phyloP scores from a whole-genome alignment of 2,329 filamentous ascomycete genomes.

The Pseudogymnoascus sp. region DNA sequence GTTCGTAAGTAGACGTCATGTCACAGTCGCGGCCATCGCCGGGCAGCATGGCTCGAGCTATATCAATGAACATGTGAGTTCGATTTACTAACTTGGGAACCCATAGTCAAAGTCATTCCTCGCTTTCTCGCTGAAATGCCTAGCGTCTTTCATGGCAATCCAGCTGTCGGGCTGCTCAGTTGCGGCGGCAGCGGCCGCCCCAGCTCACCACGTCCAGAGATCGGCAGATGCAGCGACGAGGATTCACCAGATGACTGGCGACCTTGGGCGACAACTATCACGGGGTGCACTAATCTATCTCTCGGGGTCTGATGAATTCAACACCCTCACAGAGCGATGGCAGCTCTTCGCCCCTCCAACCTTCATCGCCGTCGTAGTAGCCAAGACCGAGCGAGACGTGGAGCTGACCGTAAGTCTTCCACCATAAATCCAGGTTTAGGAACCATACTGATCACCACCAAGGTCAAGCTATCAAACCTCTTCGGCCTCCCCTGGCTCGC shows the following conservation, averaged over 20 bases:
- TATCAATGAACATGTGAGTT: neutral
- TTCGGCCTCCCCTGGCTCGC: neutral
- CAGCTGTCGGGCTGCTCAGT: neutral
- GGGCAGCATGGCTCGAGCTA: too few relatives aligned
- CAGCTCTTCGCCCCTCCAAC: neutral
- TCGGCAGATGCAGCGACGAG: neutral
- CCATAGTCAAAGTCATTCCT: neutral
- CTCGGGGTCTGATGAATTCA: neutral
- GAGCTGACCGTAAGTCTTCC: slow-evolving; percentile 8
- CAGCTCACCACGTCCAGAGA: neutral
- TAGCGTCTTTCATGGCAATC: neutral
- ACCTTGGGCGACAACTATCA: neutral
- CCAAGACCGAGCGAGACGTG: neutral
- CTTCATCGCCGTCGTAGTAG: slow-evolving; percentile 6
- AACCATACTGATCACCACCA: neutral
- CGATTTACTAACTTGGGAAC: neutral
- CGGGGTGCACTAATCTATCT: neutral
- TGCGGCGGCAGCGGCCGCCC: neutral
- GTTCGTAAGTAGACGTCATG: neutral
- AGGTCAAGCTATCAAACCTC: neutral
- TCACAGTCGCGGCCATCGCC: neutral
- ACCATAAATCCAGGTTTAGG: neutral
- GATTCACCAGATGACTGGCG: neutral
- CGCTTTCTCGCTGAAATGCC: neutral
- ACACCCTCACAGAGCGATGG: neutral